phyloP scores from a whole-genome alignment of 2,329 filamentous ascomycete genomes.

The Aquanectria penicillioides region DNA sequence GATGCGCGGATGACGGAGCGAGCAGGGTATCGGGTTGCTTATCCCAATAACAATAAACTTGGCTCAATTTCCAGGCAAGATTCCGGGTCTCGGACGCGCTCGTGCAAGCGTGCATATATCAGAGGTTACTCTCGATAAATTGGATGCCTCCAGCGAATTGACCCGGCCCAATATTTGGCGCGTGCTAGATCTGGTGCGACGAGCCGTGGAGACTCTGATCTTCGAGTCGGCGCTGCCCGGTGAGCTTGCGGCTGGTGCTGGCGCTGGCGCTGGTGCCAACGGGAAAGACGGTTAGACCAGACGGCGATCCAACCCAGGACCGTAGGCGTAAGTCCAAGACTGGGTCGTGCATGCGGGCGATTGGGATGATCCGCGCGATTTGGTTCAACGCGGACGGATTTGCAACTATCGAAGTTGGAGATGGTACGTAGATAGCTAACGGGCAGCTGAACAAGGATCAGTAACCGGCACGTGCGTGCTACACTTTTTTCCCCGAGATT shows the following conservation, averaged over 20 bases:
- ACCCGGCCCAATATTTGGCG: not conserved
- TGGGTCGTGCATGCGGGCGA: not conserved
- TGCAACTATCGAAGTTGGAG: not conserved
- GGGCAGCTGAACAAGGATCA: not conserved
- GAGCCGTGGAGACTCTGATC: slow-evolving; percentile 4
- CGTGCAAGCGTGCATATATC: too few species aligned
- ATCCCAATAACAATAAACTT: too few species aligned
- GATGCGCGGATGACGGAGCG: too few species aligned
- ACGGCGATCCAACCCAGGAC: slow-evolving; percentile 2
- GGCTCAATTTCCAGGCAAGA: too few species aligned
- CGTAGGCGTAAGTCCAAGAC: not conserved
- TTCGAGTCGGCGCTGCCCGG: not conserved
- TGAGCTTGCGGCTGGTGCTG: not conserved
- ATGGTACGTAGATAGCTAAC: not conserved
- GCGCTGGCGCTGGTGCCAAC: slow-evolving; percentile 5
- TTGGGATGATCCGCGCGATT: slow-evolving; percentile 3
- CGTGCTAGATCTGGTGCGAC: not conserved
- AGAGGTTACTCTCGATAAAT: too few species aligned
- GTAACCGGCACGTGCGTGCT: not conserved
- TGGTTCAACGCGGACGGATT: not conserved
- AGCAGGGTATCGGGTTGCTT: too few species aligned
- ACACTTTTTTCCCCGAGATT: not conserved
- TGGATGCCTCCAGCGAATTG: not conserved
- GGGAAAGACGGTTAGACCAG: not conserved
- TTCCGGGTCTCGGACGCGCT: too few species aligned